These are phyloP conservation scores for Oryza officinalis DNA, from an alignment of 176 grass and related monocot species.

Conservation along the genomic window DNA sequence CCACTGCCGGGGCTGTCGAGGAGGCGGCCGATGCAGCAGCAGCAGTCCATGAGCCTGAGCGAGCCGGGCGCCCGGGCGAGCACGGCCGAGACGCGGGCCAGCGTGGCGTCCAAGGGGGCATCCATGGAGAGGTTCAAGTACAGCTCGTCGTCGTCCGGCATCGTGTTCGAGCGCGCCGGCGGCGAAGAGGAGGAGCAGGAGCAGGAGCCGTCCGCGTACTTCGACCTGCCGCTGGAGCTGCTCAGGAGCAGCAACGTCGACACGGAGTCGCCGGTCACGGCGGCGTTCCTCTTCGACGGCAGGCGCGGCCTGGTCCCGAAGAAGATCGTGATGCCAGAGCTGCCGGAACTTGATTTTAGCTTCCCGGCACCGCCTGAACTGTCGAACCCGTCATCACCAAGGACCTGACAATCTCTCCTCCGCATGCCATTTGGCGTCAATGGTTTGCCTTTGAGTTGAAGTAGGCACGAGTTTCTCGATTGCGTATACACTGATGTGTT, in stretches of 20 bases:
- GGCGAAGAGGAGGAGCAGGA: constrained; percentile 5
- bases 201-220: constrained; percentile 46
- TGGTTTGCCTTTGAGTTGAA: not conserved
- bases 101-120: constrained; percentile 43
- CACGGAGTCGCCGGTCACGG: constrained; percentile 47
- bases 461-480: not conserved
- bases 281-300: constrained; percentile 58
- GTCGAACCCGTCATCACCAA: constrained; percentile 25
- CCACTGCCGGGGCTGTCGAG: constrained; percentile 55
- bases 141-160: constrained; percentile 40
- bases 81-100: not conserved
- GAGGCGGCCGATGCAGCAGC: constrained; percentile 49
- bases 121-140: constrained; percentile 73
- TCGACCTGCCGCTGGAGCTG: constrained; percentile 57
- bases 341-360: constrained; percentile 47
- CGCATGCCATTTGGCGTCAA: not conserved
- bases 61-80: constrained; percentile 25
- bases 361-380: constrained; percentile 47
- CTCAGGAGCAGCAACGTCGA: constrained; percentile 51
- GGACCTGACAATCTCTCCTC: not conserved
- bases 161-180: constrained; percentile 26
- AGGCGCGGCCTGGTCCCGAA: not conserved
- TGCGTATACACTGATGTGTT: not conserved
- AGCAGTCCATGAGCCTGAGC: constrained; percentile 49
- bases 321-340: constrained; percentile 29